Conservation (phyloP, 1,139 yeast species). For the Pichia sorboxylosa region DNA sequence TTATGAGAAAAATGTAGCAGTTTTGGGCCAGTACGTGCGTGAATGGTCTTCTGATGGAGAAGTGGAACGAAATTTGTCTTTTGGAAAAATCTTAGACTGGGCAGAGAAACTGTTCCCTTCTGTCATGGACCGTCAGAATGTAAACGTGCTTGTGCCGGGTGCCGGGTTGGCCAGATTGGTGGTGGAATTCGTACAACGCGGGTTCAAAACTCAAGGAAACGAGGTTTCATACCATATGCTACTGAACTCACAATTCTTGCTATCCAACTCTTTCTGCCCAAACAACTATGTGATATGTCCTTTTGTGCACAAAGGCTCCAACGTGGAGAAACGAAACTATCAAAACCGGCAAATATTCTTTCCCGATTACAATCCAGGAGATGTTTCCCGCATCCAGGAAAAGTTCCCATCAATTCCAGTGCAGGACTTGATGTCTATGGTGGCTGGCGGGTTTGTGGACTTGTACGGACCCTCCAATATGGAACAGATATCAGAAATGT, state of each 20-base stretch:
- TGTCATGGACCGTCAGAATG: conserved; percentile 26
- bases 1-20: conserved; percentile 49
- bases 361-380: conserved; percentile 41
- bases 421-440: conserved; percentile 56
- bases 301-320: conserved; percentile 40
- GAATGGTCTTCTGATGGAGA: conserved; percentile 68
- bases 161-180: conserved; percentile 74
- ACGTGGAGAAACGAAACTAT: conserved; percentile 31
- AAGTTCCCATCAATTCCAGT: conserved; percentile 33
- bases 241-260: conserved; percentile 48
- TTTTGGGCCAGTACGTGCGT: conserved; percentile 52
- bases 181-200: conserved; percentile 54
- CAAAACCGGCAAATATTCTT: conserved; percentile 40
- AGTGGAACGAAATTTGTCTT: conserved; percentile 38
- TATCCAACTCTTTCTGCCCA: conserved; percentile 39
- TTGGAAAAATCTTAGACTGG: conserved; percentile 35
- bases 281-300: conserved; percentile 39
- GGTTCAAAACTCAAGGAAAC: conserved; percentile 74
- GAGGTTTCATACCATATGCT: conserved; percentile 80
- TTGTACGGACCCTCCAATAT: conserved; percentile 48
- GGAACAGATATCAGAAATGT: conserved; percentile 20
- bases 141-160: conserved; percentile 63
- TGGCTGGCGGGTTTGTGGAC: conserved; percentile 72
- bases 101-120: conserved; percentile 35
- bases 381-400: conserved; percentile 23